Conservation (phyloP, 495 filamentous ascomycete species). For the Lepraria neglecta region DNA sequence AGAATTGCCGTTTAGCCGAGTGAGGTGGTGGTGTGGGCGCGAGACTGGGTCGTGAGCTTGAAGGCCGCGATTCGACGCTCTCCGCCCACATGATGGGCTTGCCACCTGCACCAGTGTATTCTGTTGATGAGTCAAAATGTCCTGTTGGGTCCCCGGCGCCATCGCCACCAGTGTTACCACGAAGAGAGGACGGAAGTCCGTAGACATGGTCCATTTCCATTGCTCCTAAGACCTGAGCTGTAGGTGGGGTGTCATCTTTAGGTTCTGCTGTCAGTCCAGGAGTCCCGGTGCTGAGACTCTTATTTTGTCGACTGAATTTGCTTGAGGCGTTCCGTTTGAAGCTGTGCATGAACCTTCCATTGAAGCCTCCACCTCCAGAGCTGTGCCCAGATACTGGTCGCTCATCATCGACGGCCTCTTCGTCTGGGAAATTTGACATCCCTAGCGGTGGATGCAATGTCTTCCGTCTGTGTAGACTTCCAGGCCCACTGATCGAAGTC, state of each 20-base stretch:
- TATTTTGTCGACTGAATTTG: slow-evolving; percentile 24
- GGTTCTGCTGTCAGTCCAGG: slow-evolving; percentile 31
- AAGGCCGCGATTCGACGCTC: slow-evolving; percentile 28
- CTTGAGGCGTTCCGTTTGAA: slow-evolving; percentile 48
- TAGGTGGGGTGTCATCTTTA: slow-evolving; percentile 35
- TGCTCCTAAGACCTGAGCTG: slow-evolving; percentile 13
- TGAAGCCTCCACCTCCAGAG: slow-evolving; percentile 25
- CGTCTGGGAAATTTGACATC: slow-evolving; percentile 76
- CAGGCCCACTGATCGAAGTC: slow-evolving; percentile 53
- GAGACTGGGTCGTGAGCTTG: slow-evolving; percentile 29
- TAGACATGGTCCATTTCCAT: slow-evolving; percentile 33
- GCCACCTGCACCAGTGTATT: slow-evolving; percentile 10
- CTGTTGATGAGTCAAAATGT: slow-evolving; percentile 4
- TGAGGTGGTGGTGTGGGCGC: slow-evolving; percentile 40
- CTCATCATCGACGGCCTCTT: slow-evolving; percentile 42
- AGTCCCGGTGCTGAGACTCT: slow-evolving; percentile 21
- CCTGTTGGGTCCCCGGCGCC: neutral
- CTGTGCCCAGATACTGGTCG: slow-evolving; percentile 29
- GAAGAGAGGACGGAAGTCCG: slow-evolving; percentile 26
- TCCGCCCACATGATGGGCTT: slow-evolving; percentile 40
- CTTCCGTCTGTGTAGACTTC: slow-evolving; percentile 37
- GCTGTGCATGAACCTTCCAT: slow-evolving; percentile 49
- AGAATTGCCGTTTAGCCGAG: slow-evolving; percentile 70
- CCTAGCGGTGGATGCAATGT: slow-evolving; percentile 75
- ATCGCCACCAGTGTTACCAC: neutral